A percentile compares a stretch with the other conserved stretches of the same genome.
These are phyloP conservation scores for Penicillium crustosum DNA, from an alignment of 2,329 filamentous ascomycete species.

Conservation along the genomic window DNA sequence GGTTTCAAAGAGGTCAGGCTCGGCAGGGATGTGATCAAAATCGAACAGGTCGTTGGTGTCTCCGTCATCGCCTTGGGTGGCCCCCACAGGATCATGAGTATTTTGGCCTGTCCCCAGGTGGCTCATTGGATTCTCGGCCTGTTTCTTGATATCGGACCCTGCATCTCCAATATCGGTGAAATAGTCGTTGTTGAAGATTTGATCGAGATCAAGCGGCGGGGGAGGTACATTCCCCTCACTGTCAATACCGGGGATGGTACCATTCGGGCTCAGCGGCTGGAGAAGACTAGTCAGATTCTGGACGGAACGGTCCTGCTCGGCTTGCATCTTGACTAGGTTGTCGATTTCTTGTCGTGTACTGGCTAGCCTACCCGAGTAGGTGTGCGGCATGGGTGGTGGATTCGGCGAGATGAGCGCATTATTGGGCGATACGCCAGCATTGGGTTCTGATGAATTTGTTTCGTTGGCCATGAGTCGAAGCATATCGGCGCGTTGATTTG, in stretches of 20 bases:
- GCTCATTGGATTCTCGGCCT: conserved; percentile 23
- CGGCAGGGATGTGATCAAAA: conserved; percentile 40
- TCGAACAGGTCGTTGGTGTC: conserved; percentile 45
- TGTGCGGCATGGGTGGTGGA: conserved; percentile 55
- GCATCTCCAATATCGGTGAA: conserved; percentile 47
- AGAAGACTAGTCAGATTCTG: conserved; percentile 72
- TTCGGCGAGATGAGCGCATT: conserved; percentile 59
- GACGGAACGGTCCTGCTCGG: conserved; percentile 74
- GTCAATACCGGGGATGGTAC: conserved; percentile 69
- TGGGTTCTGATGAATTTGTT: conserved; percentile 44
- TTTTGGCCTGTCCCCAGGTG: conserved; percentile 17
- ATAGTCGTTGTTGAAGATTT: conserved; percentile 60
- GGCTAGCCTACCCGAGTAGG: conserved; percentile 52
- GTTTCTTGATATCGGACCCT: conserved; percentile 30
- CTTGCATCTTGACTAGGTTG: conserved; percentile 73
- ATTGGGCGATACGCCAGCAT: conserved; percentile 44
- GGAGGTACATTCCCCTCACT: conserved; percentile 43
- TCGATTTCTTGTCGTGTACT: conserved; percentile 75
- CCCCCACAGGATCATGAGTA: conserved; percentile 19
- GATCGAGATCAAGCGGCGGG: conserved; percentile 55
- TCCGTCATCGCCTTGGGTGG: conserved; percentile 24
- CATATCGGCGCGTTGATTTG: conserved; percentile 49
- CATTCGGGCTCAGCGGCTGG: conserved; percentile 76
- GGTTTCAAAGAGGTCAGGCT: conserved; percentile 35
- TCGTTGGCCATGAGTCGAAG: conserved; percentile 50